phyloP scores from a whole-genome alignment of 768 basidiomycete genomes.

The Amanita pseudoporphyria region DNA sequence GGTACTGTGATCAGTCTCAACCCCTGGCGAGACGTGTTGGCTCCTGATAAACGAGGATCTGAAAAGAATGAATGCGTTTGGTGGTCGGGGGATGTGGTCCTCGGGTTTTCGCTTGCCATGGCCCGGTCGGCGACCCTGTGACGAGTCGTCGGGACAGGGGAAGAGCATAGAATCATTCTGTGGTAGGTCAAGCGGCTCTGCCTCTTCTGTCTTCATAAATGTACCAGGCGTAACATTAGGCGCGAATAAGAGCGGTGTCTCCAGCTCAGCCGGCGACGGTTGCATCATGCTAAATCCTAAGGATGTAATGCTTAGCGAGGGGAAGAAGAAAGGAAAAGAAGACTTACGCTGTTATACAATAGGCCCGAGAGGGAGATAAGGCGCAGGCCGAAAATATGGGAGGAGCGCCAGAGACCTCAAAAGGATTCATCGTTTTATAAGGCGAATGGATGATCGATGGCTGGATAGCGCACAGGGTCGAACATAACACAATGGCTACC shows the following conservation, averaged over 20 bases:
- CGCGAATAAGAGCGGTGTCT: constrained; percentile 5
- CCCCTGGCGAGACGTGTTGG: constrained; percentile 65
- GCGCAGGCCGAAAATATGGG: neutral
- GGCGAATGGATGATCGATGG: neutral
- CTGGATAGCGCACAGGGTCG: neutral
- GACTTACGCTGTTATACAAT: constrained; percentile 4
- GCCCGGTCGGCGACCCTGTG: constrained; percentile 32
- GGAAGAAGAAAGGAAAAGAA: neutral
- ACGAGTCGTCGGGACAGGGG: constrained; percentile 33
- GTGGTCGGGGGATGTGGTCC: constrained; percentile 74
- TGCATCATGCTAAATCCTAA: constrained; percentile 1
- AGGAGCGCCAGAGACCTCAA: neutral
- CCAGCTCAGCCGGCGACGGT: neutral
- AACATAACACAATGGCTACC: constrained; percentile 5
- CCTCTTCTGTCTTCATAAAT: constrained; percentile 5
- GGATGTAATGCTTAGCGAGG: neutral
- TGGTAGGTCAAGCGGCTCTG: constrained; percentile 16
- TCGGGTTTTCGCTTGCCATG: constrained; percentile 66
- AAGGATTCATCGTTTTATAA: constrained; percentile 2
- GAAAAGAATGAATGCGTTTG: constrained; percentile 84
- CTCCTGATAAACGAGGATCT: constrained; percentile 75
- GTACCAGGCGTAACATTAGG: constrained; percentile 8
- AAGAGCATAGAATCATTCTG: constrained; percentile 40
- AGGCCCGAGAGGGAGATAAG: neutral
- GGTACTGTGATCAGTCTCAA: constrained; percentile 78